Percentiles rank a stretch among this genome's conserved stretches.
Conservation (phyloP, 2,329 filamentous ascomycete genomes). For the Bimuria novae-zelandiae region DNA sequence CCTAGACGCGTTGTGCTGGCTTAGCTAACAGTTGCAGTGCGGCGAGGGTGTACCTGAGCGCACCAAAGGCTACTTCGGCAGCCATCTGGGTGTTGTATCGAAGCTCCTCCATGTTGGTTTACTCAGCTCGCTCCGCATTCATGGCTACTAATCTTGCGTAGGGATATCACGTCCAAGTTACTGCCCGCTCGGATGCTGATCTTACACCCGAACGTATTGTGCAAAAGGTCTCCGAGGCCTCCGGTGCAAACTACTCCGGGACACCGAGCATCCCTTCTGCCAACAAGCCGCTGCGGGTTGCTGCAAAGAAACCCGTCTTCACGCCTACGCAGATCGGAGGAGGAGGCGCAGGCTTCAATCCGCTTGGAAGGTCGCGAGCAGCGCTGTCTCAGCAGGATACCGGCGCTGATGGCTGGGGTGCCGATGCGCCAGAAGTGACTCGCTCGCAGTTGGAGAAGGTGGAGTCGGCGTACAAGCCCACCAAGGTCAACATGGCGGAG, state of each 20-base stretch:
- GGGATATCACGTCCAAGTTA: conserved; percentile 97
- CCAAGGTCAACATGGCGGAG: conserved; percentile 90
- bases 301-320: conserved; percentile 89
- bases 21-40: conserved; percentile 59
- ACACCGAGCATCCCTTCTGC: conserved; percentile 60
- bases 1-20: no score
- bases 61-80: conserved; percentile 98
- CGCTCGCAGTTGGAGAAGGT: conserved; percentile 91
- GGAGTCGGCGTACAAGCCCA: conserved; percentile 88
- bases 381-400: conserved; percentile 59
- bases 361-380: conserved; percentile 67
- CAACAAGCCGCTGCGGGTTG: conserved; percentile 67
- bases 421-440: conserved; percentile 88
- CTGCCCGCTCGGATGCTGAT: conserved; percentile 87
- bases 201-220: conserved; percentile 86
- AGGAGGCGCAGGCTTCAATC: conserved; percentile 65
- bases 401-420: conserved; percentile 91
- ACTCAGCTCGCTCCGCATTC: not conserved
- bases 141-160: conserved; percentile 37
- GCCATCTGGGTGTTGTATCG: conserved; percentile 84
- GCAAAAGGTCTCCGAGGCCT: conserved; percentile 92
- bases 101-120: conserved; percentile 79
- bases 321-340: conserved; percentile 72
- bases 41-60: conserved; percentile 97
- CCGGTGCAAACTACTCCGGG: conserved; percentile 89